Percentiles rank a stretch among this genome's conserved stretches.
phyloP scores from a whole-genome alignment of 2,329 filamentous ascomycete species.

The Ustilaginoidea virens region DNA sequence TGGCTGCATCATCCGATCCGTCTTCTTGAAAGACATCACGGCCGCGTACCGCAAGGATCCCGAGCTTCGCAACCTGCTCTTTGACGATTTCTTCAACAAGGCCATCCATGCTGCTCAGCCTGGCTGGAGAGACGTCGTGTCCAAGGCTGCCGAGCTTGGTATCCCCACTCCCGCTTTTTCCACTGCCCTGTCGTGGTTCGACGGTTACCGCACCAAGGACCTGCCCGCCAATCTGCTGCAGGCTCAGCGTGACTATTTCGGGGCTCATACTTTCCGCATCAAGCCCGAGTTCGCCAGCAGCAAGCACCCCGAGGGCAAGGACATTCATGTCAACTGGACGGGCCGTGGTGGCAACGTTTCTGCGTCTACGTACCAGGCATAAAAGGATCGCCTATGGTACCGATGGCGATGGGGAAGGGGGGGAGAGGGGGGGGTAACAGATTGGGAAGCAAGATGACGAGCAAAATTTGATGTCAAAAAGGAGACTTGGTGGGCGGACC shows the following conservation, averaged over 20 bases:
- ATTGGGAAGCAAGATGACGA: not conserved
- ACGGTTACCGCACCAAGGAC: constrained; percentile 94
- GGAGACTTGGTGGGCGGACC: too few species aligned
- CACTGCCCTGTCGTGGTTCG: constrained; percentile 95
- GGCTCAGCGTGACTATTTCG: constrained; percentile 99
- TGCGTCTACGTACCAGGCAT: constrained; percentile 94
- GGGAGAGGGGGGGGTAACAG: not conserved
- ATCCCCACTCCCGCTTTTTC: constrained; percentile 95
- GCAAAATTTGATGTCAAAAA: too few species aligned
- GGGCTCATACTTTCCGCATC: constrained; percentile 79
- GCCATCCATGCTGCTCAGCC: constrained; percentile 93
- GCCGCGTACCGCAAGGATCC: constrained; percentile 88
- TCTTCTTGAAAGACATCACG: constrained; percentile 99
- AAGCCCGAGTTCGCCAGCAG: constrained; percentile 65
- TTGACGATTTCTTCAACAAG: constrained; percentile 99
- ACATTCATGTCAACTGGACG: constrained; percentile 99
- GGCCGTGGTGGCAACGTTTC: constrained; percentile 94
- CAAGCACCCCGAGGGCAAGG: constrained; percentile 70
- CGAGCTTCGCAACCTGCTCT: constrained; percentile 93
- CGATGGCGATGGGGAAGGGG: not conserved
- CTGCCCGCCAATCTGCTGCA: constrained; percentile 96
- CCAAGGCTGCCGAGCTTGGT: constrained; percentile 84
- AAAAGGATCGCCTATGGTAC: constrained; percentile 22
- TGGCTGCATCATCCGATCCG: constrained; percentile 98
- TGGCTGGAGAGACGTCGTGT: constrained; percentile 82